These are phyloP conservation scores for Alternaria brassicicola DNA, from an alignment of 2,329 filamentous ascomycete genomes.

Conservation along the genomic window DNA sequence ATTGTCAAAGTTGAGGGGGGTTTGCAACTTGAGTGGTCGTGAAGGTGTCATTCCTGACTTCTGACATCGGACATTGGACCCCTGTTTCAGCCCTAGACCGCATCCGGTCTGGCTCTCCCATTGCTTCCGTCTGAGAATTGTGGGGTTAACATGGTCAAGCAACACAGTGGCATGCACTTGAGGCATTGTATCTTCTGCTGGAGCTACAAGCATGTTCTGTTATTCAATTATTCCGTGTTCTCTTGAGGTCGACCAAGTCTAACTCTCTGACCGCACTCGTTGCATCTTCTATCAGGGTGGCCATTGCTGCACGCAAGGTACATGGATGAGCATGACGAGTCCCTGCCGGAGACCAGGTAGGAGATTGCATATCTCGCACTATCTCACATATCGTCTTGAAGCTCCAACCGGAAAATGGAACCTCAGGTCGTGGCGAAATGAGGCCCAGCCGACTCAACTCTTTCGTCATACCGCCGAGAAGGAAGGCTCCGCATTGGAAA, in stretches of 20 bases:
- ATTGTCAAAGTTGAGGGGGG: slow-evolving; percentile 31
- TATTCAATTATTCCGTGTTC: background rate
- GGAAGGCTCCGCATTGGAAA: background rate
- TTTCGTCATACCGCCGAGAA: background rate
- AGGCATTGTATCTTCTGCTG: background rate
- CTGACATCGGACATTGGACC: slow-evolving; percentile 14
- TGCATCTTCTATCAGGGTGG: background rate
- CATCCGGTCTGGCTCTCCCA: background rate
- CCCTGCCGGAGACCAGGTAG: background rate
- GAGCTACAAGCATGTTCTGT: background rate
- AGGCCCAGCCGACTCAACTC: background rate
- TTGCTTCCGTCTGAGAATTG: background rate
- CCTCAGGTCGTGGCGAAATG: background rate
- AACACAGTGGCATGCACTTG: background rate
- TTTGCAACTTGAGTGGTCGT: background rate
- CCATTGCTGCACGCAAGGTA: background rate
- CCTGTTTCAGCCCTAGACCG: slow-evolving; percentile 14
- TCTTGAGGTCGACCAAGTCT: background rate
- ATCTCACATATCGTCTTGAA: background rate
- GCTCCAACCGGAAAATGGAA: background rate
- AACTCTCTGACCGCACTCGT: background rate
- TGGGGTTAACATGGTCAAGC: background rate
- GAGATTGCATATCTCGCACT: background rate
- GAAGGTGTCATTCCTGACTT: slow-evolving; percentile 10
- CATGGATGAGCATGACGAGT: background rate